Percentiles rank a stretch among this genome's conserved stretches.
These are phyloP conservation scores for Orychophragmus violaceus DNA, from an alignment of 345 rosid species.

Conservation along the genomic window DNA sequence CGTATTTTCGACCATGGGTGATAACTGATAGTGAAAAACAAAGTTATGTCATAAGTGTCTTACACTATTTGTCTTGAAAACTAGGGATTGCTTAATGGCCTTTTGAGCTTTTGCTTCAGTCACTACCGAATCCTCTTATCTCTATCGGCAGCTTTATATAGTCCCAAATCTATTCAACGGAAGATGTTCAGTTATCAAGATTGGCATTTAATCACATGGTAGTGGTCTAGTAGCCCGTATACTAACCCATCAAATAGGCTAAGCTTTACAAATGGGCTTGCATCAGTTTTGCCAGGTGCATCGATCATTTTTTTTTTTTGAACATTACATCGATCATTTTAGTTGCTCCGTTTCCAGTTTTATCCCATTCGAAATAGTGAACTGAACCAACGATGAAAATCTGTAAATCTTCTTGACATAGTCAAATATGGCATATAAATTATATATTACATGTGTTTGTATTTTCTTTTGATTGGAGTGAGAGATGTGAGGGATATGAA, in stretches of 20 bases:
- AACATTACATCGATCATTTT: no score
- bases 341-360: background rate
- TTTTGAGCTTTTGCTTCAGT: slow-evolving; percentile 8
- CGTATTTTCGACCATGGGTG: no score
- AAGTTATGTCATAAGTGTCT: slow-evolving; percentile 21
- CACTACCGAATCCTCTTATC: slow-evolving; percentile 9
- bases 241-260: background rate
- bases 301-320: no score
- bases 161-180: slow-evolving; percentile 14
- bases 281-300: background rate
- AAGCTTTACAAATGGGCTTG: background rate
- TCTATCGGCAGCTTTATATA: slow-evolving; percentile 19
- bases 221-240: background rate
- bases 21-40: slow-evolving; percentile 23
- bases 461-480: no score
- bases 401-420: no score
- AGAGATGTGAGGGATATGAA: no score
- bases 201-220: background rate
- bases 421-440: no score
- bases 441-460: no score
- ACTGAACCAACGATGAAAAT: no score
- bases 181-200: no score
- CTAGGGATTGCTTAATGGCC: slow-evolving; percentile 5
- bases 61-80: slow-evolving; percentile 26
- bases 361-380: no score